These are phyloP conservation scores for Saraca asoca DNA, from an alignment of 331 rosid species.

Conservation along the genomic window DNA sequence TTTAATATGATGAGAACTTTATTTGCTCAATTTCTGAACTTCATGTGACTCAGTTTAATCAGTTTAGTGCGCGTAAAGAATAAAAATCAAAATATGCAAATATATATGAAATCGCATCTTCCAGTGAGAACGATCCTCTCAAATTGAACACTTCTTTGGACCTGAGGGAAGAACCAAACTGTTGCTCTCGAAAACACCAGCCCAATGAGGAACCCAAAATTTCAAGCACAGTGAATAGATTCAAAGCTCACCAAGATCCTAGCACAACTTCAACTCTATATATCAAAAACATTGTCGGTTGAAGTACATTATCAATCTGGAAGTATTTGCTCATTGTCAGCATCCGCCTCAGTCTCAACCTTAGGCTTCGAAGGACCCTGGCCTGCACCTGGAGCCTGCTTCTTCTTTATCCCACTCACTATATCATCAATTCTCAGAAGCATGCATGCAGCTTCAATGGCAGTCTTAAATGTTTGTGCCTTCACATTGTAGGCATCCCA, in stretches of 20 bases:
- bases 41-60: no score
- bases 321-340: conserved; percentile 86
- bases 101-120: no score
- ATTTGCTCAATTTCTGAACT: no score
- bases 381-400: conserved; percentile 78
- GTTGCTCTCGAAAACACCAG: conserved; percentile 24
- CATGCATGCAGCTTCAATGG: conserved; percentile 98
- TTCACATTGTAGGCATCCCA: conserved; percentile 99
- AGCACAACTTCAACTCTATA: conserved; percentile 23
- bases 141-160: no score
- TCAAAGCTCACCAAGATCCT: conserved; percentile 31
- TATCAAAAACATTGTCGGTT: conserved; percentile 35
- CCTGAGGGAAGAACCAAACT: not conserved
- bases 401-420: conserved; percentile 96
- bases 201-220: conserved; percentile 35
- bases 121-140: no score
- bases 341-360: conserved; percentile 89
- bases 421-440: conserved; percentile 95
- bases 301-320: conserved; percentile 58
- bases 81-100: no score
- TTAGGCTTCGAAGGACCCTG: conserved; percentile 66
- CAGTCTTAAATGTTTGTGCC: conserved; percentile 94
- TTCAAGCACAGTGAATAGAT: conserved; percentile 17
- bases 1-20: no score
- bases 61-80: no score